phyloP scores from a whole-genome alignment of 805 yeast species.

The Barnettozyma botsteinii region DNA sequence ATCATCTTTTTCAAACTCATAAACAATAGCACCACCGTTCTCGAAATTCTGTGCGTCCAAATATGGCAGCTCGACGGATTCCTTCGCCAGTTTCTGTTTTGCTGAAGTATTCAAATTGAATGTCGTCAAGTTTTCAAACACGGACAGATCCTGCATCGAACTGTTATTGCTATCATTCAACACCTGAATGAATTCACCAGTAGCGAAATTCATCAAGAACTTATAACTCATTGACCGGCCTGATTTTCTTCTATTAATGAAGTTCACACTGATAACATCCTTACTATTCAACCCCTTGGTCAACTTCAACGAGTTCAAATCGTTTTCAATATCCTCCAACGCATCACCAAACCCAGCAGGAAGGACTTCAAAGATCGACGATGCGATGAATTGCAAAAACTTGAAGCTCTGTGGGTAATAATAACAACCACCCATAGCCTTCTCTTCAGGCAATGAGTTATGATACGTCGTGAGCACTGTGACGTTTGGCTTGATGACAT shows the following conservation, averaged over 20 bases:
- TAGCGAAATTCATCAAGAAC: constrained; percentile 44
- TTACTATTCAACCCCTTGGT: constrained; percentile 47
- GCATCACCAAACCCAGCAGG: constrained; percentile 38
- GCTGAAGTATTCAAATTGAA: constrained; percentile 75
- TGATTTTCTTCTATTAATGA: constrained; percentile 73
- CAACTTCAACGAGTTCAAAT: constrained; percentile 36
- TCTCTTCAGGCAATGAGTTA: constrained; percentile 33
- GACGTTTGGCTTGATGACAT: constrained; percentile 41
- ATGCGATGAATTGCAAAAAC: constrained; percentile 64
- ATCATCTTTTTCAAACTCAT: constrained; percentile 93
- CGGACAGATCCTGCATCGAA: constrained; percentile 41
- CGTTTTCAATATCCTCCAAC: constrained; percentile 42
- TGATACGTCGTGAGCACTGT: constrained; percentile 46
- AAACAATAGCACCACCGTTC: constrained; percentile 90
- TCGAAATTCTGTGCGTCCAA: constrained; percentile 79
- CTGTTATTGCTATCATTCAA: constrained; percentile 22
- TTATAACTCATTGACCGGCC: constrained; percentile 66
- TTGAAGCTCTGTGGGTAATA: constrained; percentile 49
- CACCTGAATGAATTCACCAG: constrained; percentile 36
- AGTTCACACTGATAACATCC: constrained; percentile 37
- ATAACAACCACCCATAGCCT: constrained; percentile 13
- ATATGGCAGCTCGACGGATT: constrained; percentile 86
- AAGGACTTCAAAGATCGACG: constrained; percentile 57
- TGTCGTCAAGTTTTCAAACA: constrained; percentile 74
- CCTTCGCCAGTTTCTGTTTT: constrained; percentile 72